Conservation (phyloP, 2,329 filamentous ascomycete species). For the Scedosporium boydii region DNA sequence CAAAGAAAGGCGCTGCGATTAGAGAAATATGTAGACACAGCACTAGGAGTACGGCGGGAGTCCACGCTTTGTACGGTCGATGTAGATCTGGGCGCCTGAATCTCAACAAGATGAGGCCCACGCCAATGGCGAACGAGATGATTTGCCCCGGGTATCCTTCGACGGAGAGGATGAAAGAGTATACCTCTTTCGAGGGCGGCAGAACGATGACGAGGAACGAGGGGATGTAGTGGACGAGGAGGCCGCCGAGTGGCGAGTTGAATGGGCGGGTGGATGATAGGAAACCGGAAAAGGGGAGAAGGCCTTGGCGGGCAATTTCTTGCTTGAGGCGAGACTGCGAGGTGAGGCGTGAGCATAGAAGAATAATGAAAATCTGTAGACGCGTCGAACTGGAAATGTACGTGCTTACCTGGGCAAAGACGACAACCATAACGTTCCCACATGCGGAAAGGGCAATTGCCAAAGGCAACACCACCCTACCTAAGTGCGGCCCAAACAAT, state of each 20-base stretch:
- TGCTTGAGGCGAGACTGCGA: slow-evolving; percentile 57
- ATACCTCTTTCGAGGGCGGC: slow-evolving; percentile 55
- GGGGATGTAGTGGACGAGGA: slow-evolving; percentile 60
- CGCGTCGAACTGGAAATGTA: not conserved
- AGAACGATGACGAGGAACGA: slow-evolving; percentile 57
- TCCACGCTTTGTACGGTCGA: slow-evolving; percentile 57
- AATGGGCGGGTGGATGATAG: slow-evolving; percentile 59
- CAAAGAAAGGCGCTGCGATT: slow-evolving; percentile 53
- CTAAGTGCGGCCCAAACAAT: slow-evolving; percentile 50
- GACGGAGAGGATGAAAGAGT: slow-evolving; percentile 64
- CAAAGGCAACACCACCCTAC: slow-evolving; percentile 48
- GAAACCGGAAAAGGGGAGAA: slow-evolving; percentile 52
- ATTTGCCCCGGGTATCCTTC: slow-evolving; percentile 60
- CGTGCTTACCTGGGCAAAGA: slow-evolving; percentile 52
- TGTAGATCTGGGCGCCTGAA: slow-evolving; percentile 47
- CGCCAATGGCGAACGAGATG: slow-evolving; percentile 44
- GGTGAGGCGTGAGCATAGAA: slow-evolving; percentile 3
- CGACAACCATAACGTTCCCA: slow-evolving; percentile 66
- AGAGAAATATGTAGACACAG: slow-evolving; percentile 44
- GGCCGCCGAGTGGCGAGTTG: slow-evolving; percentile 55
- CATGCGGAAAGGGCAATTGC: slow-evolving; percentile 58
- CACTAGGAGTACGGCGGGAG: slow-evolving; percentile 46
- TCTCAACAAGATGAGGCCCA: slow-evolving; percentile 53
- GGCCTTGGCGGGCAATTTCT: slow-evolving; percentile 62
- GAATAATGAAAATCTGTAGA: slow-evolving; percentile 3